A percentile compares a stretch with the other conserved stretches of the same genome.
Evolutionary conservation across 2,329 filamentous ascomycete genomes (phyloP).

Genomic region (Coniochaeta sp.): DNA sequence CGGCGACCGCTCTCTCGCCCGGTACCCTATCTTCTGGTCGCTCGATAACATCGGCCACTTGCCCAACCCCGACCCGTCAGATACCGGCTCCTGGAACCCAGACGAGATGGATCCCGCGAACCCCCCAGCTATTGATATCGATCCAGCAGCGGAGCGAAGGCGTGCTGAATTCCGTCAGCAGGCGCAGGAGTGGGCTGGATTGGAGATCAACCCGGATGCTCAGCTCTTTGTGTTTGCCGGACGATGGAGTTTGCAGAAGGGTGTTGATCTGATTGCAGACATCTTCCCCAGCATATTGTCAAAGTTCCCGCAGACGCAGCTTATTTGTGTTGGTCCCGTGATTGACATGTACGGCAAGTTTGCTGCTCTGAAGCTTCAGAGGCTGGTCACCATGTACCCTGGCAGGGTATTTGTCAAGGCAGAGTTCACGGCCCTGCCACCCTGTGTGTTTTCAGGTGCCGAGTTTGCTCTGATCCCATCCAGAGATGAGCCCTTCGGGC

Average conservation of each 20-base stretch:
- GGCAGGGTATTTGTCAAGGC: conserved; percentile 59
- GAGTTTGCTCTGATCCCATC: conserved; percentile 63
- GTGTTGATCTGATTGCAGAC: conserved; percentile 60
- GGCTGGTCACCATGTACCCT: conserved; percentile 58
- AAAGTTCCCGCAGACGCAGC: conserved; percentile 48
- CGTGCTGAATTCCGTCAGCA: conserved; percentile 48
- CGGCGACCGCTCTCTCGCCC: conserved; percentile 54
- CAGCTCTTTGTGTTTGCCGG: conserved; percentile 63
- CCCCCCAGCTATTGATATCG: conserved; percentile 39
- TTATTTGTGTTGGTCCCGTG: conserved; percentile 58
- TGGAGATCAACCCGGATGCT: conserved; percentile 52
- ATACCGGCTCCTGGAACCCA: conserved; percentile 52
- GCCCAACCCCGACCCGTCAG: conserved; percentile 58
- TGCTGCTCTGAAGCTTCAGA: conserved; percentile 55
- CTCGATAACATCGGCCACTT: conserved; percentile 53
- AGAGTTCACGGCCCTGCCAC: conserved; percentile 58
- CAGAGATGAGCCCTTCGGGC: conserved; percentile 60
- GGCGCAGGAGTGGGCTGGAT: conserved; percentile 60
- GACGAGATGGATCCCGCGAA: conserved; percentile 35
- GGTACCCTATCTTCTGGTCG: conserved; percentile 65
- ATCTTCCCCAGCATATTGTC: conserved; percentile 58
- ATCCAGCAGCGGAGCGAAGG: conserved; percentile 44
- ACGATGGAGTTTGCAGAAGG: conserved; percentile 63
- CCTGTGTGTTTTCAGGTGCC: conserved; percentile 59
- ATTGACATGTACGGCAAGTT: conserved; percentile 64